phyloP scores from a whole-genome alignment of 2,329 filamentous ascomycete species.

The Zymoseptoria passerinii region DNA sequence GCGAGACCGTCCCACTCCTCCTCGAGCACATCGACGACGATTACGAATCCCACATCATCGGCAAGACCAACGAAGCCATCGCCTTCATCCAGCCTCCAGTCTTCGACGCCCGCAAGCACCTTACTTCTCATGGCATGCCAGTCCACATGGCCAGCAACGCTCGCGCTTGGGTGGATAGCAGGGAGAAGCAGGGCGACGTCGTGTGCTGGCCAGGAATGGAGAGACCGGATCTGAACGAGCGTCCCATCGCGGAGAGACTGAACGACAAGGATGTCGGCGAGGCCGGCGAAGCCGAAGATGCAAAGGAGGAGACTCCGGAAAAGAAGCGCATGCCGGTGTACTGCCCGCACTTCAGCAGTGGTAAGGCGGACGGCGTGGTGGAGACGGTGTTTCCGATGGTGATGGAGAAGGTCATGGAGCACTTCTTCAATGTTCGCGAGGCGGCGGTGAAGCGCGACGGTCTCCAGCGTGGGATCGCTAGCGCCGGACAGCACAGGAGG shows the following conservation, averaged over 20 bases:
- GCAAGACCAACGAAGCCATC: neutral
- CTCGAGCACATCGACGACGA: neutral
- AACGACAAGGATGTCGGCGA: neutral
- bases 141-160: neutral
- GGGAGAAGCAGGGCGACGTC: neutral
- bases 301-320: neutral
- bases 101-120: neutral
- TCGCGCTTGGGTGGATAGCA: neutral
- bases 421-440: neutral
- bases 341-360: neutral
- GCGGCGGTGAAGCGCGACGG: neutral
- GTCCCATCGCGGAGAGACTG: neutral
- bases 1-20: conserved; percentile 24
- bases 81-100: neutral
- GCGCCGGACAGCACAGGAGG: neutral
- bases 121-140: neutral
- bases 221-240: neutral
- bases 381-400: neutral
- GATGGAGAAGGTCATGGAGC: neutral
- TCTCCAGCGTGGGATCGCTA: neutral
- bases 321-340: neutral
- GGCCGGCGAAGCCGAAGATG: neutral
- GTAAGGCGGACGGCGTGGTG: neutral
- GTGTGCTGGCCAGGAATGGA: neutral
- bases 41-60: neutral